Evolutionary conservation across 2,329 filamentous ascomycete species (phyloP), one percentile per base, ranked within the genome.

Genomic region (Fusarium mangiferae): DNA sequence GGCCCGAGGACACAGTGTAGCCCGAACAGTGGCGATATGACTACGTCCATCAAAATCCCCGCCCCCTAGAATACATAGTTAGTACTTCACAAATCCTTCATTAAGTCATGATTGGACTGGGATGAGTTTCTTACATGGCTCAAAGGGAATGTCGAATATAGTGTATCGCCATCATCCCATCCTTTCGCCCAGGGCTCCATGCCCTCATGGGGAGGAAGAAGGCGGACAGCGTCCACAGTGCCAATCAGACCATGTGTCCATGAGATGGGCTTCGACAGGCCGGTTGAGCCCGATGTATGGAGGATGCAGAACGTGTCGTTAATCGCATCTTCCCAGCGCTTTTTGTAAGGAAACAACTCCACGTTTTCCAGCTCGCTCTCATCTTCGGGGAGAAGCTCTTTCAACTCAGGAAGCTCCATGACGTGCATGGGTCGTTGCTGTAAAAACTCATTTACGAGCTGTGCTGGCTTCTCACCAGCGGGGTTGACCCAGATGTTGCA

Each of bases 261-360:
- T 5, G 74, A 59, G 22, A 85, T 82, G 0, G 82, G 83, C 57
- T 85, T 85, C 4, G 83, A 83, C 0, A 83, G 58, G 10, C 84
- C 84, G 3, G 84, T 86, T 3, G 82, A 80, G 3, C 84, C 84
- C 7, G 83, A 85, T 0, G 84, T 85, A 59, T 85, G 84, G 3
- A 85, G 62, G 35, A 82, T 77, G 39, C 81, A 78, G 12, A 84
- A 82, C 0, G 81, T 80, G 6, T 84, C 83, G 36, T 80, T 70
- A 0, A 68, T 70, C 12, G 80, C 82, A 5, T 79, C 74, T 6
- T 81, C 79, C n/a, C 81, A 84, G 2, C 76, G 78, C 61, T 81
- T 82, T 3, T 72, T 13, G 48, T 83, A 84, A 0, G 72, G 71
- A 26, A 80, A 83, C 8, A 70, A 58, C 41, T 73, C 20, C 15